Percentiles rank a stretch among this genome's conserved stretches.
Evolutionary conservation across 2,329 filamentous ascomycete species (phyloP).

Genomic region (Colletotrichum ledebouriae): DNA sequence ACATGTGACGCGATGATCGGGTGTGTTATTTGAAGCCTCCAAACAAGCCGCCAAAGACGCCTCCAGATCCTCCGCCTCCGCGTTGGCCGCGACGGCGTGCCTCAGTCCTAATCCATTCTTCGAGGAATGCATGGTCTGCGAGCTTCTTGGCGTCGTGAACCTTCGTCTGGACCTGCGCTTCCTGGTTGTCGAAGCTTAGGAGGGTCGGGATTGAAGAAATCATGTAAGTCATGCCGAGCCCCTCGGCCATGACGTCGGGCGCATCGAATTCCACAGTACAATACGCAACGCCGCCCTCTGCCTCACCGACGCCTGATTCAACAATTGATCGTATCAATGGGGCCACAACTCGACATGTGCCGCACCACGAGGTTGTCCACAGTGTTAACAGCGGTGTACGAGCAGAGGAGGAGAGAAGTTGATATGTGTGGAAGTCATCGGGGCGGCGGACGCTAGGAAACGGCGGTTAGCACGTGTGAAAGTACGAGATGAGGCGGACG

Average conservation of each 20-base stretch:
- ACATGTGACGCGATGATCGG: neutral
- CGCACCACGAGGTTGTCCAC: constrained; percentile 72
- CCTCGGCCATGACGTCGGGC: constrained; percentile 66
- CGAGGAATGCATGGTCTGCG: constrained; percentile 63
- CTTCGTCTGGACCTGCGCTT: constrained; percentile 63
- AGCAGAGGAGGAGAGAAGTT: constrained; percentile 67
- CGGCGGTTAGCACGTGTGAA: constrained; percentile 16
- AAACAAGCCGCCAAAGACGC: constrained; percentile 57
- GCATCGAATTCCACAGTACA: constrained; percentile 69
- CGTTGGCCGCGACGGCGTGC: constrained; percentile 61
- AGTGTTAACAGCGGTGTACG: constrained; percentile 69
- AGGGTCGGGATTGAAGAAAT: constrained; percentile 70
- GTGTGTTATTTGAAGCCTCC: constrained; percentile 47
- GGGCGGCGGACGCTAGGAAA: constrained; percentile 64
- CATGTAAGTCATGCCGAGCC: constrained; percentile 67
- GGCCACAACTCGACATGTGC: constrained; percentile 64
- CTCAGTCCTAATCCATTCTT: constrained; percentile 67
- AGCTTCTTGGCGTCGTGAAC: constrained; percentile 64
- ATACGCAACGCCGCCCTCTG: constrained; percentile 68
- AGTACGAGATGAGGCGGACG: neutral
- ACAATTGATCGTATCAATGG: constrained; percentile 65
- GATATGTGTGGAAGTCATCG: constrained; percentile 67
- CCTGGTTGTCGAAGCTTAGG: constrained; percentile 68
- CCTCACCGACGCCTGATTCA: constrained; percentile 65
- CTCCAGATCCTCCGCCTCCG: constrained; percentile 57